Evolutionary conservation across 768 basidiomycete species (phyloP).

Genomic region (Pisolithus albus): DNA sequence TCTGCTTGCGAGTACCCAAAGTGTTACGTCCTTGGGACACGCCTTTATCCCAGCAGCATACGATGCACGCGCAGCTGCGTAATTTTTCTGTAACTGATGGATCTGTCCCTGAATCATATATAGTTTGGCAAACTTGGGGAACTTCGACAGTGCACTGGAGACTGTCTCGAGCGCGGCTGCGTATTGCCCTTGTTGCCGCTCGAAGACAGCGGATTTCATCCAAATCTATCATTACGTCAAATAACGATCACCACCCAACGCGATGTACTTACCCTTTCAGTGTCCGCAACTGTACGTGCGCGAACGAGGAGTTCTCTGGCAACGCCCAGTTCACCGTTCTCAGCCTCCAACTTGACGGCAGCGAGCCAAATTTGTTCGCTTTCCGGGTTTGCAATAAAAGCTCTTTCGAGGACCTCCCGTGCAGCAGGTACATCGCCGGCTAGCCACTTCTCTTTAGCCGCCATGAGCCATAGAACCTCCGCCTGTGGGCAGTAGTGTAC

Average conservation of each 20-base stretch:
- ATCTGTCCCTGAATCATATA: constrained; percentile 99
- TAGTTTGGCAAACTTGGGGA: constrained; percentile 84
- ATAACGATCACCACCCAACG: background rate
- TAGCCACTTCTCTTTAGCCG: constrained; percentile 96
- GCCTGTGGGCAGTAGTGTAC: constrained; percentile 91
- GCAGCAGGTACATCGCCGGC: constrained; percentile 86
- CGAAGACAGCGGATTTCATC: constrained; percentile 98
- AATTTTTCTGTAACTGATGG: constrained; percentile 53
- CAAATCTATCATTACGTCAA: constrained; percentile 65
- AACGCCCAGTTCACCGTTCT: constrained; percentile 85
- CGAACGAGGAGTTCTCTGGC: constrained; percentile 83
- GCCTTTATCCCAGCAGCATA: constrained; percentile 81
- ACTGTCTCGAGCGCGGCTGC: constrained; percentile 71
- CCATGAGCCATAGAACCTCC: constrained; percentile 96
- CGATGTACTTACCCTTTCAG: constrained; percentile 62
- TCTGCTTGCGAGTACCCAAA: constrained; percentile 86
- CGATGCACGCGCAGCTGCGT: constrained; percentile 64
- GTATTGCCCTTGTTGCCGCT: constrained; percentile 78
- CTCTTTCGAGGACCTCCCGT: constrained; percentile 78
- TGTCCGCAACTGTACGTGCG: constrained; percentile 86
- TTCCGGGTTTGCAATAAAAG: constrained; percentile 93
- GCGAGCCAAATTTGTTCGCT: constrained; percentile 98
- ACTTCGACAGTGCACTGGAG: constrained; percentile 68
- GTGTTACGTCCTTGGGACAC: constrained; percentile 74
- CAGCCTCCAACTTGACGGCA: constrained; percentile 93